These are phyloP conservation scores for Ustilago shanxiensis DNA, from an alignment of 1,284 basidiomycete species.

Conservation along the genomic window DNA sequence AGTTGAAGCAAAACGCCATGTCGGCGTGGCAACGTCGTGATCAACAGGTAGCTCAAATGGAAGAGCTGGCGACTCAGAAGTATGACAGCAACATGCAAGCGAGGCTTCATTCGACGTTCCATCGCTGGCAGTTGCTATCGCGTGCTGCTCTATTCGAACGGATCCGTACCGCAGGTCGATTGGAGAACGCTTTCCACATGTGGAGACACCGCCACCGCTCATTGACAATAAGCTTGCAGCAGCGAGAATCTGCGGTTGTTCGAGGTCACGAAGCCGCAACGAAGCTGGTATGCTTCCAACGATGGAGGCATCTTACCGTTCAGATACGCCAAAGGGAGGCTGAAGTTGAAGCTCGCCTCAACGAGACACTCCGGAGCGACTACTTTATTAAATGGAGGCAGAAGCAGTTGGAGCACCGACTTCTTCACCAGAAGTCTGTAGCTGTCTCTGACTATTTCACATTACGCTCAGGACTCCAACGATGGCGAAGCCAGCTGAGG, in stretches of 20 bases:
- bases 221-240: conserved; percentile 25
- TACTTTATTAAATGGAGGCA: conserved; percentile 28
- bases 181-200: conserved; percentile 22
- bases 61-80: conserved; percentile 13
- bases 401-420: conserved; percentile 18
- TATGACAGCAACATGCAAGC: background rate
- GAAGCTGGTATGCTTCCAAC: conserved; percentile 2
- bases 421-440: conserved; percentile 17
- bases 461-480: conserved; percentile 16
- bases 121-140: conserved; percentile 29
- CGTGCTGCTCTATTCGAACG: conserved; percentile 30
- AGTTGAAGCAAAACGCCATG: conserved; percentile 27
- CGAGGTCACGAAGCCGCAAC: background rate
- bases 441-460: conserved; percentile 20
- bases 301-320: conserved; percentile 20
- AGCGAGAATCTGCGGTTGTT: conserved; percentile 34
- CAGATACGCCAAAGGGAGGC: conserved; percentile 13
- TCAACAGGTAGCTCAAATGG: conserved; percentile 1
- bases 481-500: conserved; percentile 28
- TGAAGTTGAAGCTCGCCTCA: conserved; percentile 5
- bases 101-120: background rate
- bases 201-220: conserved; percentile 34
- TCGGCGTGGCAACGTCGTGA: conserved; percentile 15
- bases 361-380: conserved; percentile 15
- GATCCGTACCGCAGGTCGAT: background rate